phyloP scores from a whole-genome alignment of 2,329 filamentous ascomycete species.

The Gaeumannomyces tritici region DNA sequence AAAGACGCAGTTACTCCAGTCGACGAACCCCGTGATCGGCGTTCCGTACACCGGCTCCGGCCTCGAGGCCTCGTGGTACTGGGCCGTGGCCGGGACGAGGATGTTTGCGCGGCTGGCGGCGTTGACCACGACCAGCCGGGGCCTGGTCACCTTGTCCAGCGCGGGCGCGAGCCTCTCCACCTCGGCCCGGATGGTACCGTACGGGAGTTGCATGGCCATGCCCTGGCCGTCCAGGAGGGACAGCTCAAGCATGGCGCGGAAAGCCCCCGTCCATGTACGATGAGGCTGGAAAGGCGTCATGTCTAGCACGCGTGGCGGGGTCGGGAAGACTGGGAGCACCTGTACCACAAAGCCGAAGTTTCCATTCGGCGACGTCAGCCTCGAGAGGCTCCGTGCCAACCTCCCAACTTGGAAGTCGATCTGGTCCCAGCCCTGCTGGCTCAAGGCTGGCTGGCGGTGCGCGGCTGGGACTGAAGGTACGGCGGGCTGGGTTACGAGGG shows the following conservation, averaged over 20 bases:
- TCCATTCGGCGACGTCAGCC: conserved; percentile 32
- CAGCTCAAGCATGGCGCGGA: conserved; percentile 45
- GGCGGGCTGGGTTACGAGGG: conserved; percentile 26
- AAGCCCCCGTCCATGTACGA: conserved; percentile 42
- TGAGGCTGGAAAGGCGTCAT: not conserved
- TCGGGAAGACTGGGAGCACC: conserved; percentile 18
- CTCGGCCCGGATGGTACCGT: conserved; percentile 42
- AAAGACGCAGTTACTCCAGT: conserved; percentile 51
- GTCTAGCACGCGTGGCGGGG: too few relatives aligned
- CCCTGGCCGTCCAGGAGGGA: conserved; percentile 52
- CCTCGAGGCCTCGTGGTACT: not conserved
- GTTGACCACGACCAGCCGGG: conserved; percentile 46
- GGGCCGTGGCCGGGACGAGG: conserved; percentile 23
- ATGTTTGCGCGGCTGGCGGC: conserved; percentile 39
- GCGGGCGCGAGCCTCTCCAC: conserved; percentile 36
- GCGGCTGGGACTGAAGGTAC: conserved; percentile 27
- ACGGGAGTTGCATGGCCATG: conserved; percentile 46
- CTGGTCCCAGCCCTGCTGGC: conserved; percentile 19
- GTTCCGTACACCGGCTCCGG: not conserved
- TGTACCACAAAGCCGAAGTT: conserved; percentile 37
- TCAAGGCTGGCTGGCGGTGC: conserved; percentile 18
- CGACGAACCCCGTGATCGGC: conserved; percentile 38
- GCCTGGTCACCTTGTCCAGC: conserved; percentile 40
- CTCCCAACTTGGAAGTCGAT: conserved; percentile 38
- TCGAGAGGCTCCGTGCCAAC: conserved; percentile 33